These are phyloP conservation scores for Ceratobasidium sp. DNA, from an alignment of 1,284 basidiomycete species.

Conservation along the genomic window DNA sequence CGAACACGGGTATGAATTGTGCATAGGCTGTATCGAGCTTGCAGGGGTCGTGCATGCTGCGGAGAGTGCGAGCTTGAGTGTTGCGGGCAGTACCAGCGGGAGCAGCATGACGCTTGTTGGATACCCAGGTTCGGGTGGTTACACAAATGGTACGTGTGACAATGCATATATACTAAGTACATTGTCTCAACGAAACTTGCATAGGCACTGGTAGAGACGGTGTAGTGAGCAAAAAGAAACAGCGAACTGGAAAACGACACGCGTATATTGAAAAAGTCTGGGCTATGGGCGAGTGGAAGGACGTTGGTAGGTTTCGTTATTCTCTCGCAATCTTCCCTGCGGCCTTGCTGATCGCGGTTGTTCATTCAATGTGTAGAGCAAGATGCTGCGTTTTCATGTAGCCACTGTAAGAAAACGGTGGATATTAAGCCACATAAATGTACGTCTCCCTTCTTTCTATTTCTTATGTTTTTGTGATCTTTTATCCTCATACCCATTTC, in stretches of 20 bases:
- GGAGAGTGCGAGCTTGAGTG: constrained; percentile 52
- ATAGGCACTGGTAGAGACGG: constrained; percentile 25
- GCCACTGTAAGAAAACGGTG: constrained; percentile 76
- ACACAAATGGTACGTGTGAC: background rate
- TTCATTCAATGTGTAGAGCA: constrained; percentile 62
- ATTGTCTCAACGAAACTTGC: background rate
- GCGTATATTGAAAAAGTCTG: constrained; percentile 87
- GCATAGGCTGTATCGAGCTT: constrained; percentile 76
- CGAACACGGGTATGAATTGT: constrained; percentile 79
- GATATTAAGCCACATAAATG: constrained; percentile 81
- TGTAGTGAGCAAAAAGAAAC: constrained; percentile 28
- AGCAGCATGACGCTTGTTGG: constrained; percentile 35
- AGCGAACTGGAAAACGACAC: constrained; percentile 65
- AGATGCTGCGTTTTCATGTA: constrained; percentile 76
- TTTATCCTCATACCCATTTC: background rate
- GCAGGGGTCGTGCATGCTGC: constrained; percentile 82
- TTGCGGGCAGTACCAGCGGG: constrained; percentile 1
- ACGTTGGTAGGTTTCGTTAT: constrained; percentile 72
- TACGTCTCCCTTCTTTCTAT: constrained; percentile 46
- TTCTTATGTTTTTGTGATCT: constrained; percentile 9
- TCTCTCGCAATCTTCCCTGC: background rate
- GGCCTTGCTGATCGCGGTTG: background rate
- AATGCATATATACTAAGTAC: too few relatives aligned
- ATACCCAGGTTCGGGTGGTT: background rate
- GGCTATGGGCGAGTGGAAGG: constrained; percentile 79